Base-by-base conservation (phyloP, 202 grass and related monocot genomes). In the Alloteropsis angusta region DNA sequence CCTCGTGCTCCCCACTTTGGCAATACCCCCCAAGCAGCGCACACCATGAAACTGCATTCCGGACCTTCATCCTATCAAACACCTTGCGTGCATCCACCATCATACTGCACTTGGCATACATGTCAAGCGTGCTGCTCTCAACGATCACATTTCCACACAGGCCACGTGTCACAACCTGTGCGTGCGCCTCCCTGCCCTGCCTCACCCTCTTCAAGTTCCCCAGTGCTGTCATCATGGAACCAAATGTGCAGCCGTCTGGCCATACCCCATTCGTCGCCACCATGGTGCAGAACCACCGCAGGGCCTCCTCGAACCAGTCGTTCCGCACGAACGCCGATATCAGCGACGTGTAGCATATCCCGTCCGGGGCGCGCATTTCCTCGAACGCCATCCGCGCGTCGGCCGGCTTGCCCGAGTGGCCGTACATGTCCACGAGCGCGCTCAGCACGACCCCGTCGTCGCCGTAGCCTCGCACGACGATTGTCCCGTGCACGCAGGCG, bases 261-360 rank as follows among this genome's bases (percentile, higher is more conserved):
- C 35, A 60, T 53, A 87, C 37, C 23, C 60, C 60, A 12, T 62
- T 19, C 7, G 7, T 63, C 15, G 38, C 82, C 60, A 81, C 43
- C 90, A 91, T 92, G 7, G 58, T n/a, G 23, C 83, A 35, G 70
- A 93, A 89, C 74, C 71, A 75, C 11, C n/a, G 57, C 34, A 91
- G 48, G 0, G 93, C 93, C 49, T 93, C 90, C 63, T 83, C 19
- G 43, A 78, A 97, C 74, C 83, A 72, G 56, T 93, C 66, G 18
- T 93, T 97, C 47, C 90, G 65, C 36, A 87, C 87, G 39, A 93
- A 91, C 0, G 84, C 88, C 3, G 93, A 97, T 83, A 93, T 81
- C 60, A 97, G 30, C 2, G 88, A 93, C 35, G 93, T 97, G 83
- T 89, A 93, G 78, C 93, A 93, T 41, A 97, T 87, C 35, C 86